phyloP scores from a whole-genome alignment of 2,329 filamentous ascomycete genomes.

The Epichloe baconii region DNA sequence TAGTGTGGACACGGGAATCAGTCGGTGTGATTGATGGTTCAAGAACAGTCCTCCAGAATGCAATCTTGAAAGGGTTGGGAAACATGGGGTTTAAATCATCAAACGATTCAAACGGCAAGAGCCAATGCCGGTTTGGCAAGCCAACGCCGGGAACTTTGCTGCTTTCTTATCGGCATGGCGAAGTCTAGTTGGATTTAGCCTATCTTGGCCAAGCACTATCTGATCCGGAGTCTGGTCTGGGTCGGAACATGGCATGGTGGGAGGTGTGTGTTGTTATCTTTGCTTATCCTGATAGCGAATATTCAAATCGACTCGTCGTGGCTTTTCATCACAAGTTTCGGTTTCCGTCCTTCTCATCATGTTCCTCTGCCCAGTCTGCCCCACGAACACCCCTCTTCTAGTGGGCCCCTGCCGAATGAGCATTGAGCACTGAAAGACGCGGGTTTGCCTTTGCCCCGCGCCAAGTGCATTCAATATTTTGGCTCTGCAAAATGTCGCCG shows the following conservation, averaged over 20 bases:
- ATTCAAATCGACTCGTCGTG: background rate
- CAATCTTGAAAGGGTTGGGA: background rate
- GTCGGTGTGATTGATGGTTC: too few relatives aligned
- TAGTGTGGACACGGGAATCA: background rate
- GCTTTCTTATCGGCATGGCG: background rate
- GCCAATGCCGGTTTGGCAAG: background rate
- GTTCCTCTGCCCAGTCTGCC: background rate
- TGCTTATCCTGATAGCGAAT: background rate
- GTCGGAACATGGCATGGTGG: background rate
- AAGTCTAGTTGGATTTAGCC: background rate
- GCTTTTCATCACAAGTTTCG: background rate
- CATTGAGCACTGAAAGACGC: background rate
- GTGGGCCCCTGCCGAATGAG: background rate
- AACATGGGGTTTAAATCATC: background rate
- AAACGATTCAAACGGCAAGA: background rate
- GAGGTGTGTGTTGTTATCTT: background rate
- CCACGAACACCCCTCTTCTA: background rate
- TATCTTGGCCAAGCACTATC: background rate
- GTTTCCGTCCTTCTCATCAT: too few relatives aligned
- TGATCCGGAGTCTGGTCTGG: background rate
- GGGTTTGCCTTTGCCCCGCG: constrained; percentile 1
- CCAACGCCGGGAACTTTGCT: background rate
- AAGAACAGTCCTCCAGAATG: background rate
- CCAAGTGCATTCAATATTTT: background rate
- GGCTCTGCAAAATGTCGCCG: background rate